phyloP scores from a whole-genome alignment of 2,329 filamentous ascomycete species.

The Pseudogymnoascus destructans region DNA sequence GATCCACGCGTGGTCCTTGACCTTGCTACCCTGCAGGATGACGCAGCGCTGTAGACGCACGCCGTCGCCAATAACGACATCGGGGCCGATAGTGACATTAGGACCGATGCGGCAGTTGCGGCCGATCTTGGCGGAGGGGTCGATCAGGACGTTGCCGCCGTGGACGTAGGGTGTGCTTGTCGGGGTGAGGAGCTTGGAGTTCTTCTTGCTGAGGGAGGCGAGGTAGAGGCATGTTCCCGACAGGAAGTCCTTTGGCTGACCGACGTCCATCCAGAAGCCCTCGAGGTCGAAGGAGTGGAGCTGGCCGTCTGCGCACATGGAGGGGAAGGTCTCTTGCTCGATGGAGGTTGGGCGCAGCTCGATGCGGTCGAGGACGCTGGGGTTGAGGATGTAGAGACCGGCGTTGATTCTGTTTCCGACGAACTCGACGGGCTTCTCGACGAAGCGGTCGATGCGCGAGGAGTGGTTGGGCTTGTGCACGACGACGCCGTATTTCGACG shows the following conservation, averaged over 20 bases:
- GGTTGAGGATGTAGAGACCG: constrained; percentile 96
- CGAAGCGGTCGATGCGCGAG: constrained; percentile 92
- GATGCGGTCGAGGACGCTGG: constrained; percentile 77
- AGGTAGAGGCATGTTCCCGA: constrained; percentile 94
- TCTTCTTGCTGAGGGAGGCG: constrained; percentile 79
- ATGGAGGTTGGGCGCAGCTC: constrained; percentile 94
- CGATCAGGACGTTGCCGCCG: constrained; percentile 90
- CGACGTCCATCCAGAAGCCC: constrained; percentile 99
- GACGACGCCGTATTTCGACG: constrained; percentile 96
- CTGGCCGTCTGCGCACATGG: constrained; percentile 77
- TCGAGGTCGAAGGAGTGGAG: constrained; percentile 94
- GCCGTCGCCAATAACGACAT: constrained; percentile 84
- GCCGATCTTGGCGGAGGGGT: constrained; percentile 88
- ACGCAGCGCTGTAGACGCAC: constrained; percentile 90
- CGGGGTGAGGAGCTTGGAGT: constrained; percentile 69
- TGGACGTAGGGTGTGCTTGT: constrained; percentile 67
- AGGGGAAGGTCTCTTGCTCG: constrained; percentile 97
- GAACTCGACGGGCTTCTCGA: constrained; percentile 98
- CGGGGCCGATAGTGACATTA: constrained; percentile 90
- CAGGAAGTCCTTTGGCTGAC: constrained; percentile 96
- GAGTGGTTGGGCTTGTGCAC: constrained; percentile 91
- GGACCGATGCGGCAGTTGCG: constrained; percentile 97
- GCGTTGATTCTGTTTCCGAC: constrained; percentile 98
- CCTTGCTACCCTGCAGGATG: constrained; percentile 74
- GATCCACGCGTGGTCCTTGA: constrained; percentile 98